Percentiles rank a stretch among this genome's conserved stretches.
phyloP scores from a whole-genome alignment of 306 rosid genomes.

The Pterocarpus macrocarpus region DNA sequence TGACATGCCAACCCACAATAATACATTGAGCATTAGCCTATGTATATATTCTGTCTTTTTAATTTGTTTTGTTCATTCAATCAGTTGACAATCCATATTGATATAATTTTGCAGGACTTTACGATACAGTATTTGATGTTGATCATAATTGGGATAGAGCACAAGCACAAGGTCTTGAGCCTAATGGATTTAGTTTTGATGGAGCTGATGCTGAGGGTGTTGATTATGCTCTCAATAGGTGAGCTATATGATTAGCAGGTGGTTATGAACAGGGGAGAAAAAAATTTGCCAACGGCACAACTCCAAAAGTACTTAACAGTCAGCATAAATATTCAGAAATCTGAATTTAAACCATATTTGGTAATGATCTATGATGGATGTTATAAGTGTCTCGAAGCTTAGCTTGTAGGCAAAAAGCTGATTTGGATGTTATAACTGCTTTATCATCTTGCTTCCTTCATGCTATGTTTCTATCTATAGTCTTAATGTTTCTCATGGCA shows the following conservation, averaged over 20 bases:
- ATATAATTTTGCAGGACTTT: slow-evolving; percentile 69
- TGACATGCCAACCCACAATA: slow-evolving; percentile 1
- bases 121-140: slow-evolving; percentile 87
- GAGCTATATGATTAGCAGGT: slow-evolving; percentile 36
- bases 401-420: too few species aligned
- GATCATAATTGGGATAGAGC: slow-evolving; percentile 89
- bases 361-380: too few species aligned
- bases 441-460: neutral
- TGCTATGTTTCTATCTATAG: slow-evolving; percentile 4
- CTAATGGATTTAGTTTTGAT: slow-evolving; percentile 93
- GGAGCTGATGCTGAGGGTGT: slow-evolving; percentile 91
- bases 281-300: too few species aligned
- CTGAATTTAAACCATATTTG: too few species aligned
- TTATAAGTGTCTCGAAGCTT: too few species aligned
- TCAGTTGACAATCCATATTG: slow-evolving; percentile 40
- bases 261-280: too few species aligned
- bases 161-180: slow-evolving; percentile 77
- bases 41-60: neutral
- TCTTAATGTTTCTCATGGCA: neutral
- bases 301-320: too few species aligned
- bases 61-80: slow-evolving; percentile 21
- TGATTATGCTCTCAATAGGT: slow-evolving; percentile 95
- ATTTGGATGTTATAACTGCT: too few species aligned
- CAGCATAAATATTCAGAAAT: too few species aligned
- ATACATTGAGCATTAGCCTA: slow-evolving; percentile 24